Evolutionary conservation across 108 stramenopile genomes (phyloP).

Genomic region (Parmales sp.): DNA sequence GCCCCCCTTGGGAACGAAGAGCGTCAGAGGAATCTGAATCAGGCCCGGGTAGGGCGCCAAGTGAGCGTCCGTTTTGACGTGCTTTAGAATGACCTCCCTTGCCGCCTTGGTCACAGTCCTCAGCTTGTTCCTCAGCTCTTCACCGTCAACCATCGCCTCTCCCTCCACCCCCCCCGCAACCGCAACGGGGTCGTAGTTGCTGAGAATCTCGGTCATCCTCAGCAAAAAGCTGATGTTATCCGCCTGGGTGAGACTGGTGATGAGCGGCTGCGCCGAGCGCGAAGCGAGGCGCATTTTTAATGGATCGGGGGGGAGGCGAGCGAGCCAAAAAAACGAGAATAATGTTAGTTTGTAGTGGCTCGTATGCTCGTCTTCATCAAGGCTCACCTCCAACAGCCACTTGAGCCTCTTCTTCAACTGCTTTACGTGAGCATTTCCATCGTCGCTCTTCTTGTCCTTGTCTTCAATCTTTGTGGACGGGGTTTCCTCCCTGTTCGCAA

Average conservation of each 20-base stretch:
- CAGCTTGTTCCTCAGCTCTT: slow-evolving; percentile 27
- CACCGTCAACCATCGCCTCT: neutral
- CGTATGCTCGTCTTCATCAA: no score
- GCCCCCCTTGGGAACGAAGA: slow-evolving; percentile 19
- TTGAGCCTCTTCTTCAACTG: slow-evolving; percentile 62
- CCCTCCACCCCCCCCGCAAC: neutral
- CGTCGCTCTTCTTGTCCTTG: slow-evolving; percentile 26
- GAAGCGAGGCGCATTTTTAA: no score
- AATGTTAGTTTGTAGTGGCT: no score
- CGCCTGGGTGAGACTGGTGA: slow-evolving; percentile 61
- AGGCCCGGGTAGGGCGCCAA: slow-evolving; percentile 58
- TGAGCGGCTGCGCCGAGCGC: no score
- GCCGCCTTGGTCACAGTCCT: slow-evolving; percentile 47
- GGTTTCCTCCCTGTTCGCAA: slow-evolving; percentile 61
- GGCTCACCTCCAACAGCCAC: slow-evolving; percentile 67
- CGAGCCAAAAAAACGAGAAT: no score
- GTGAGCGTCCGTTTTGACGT: slow-evolving; percentile 74
- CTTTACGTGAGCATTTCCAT: slow-evolving; percentile 24
- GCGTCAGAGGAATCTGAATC: slow-evolving; percentile 46
- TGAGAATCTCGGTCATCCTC: slow-evolving; percentile 35
- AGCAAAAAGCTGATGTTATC: slow-evolving; percentile 78
- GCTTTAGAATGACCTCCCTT: slow-evolving; percentile 58
- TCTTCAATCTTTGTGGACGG: slow-evolving; percentile 25
- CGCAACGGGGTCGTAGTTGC: neutral
- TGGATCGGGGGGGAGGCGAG: no score